Evolutionary conservation across 2,329 filamentous ascomycete species (phyloP), one percentile per base, ranked within the genome.

Genomic region (Mycosphaerella arachidis): DNA sequence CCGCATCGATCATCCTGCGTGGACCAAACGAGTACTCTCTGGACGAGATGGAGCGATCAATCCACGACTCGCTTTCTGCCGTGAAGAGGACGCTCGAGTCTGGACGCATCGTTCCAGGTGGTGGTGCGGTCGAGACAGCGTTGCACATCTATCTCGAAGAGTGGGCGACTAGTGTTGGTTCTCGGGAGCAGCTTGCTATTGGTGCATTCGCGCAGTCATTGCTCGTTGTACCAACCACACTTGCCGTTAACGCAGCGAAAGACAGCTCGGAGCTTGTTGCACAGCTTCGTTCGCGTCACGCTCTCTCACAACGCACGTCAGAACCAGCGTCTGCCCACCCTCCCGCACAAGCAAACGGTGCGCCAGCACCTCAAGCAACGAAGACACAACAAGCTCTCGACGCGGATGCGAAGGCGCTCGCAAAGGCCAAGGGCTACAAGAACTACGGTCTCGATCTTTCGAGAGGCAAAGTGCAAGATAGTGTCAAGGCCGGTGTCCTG

Each of bases 91-190:
- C 94, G 3, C 83, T 99, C 7, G 94, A 99, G 80, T 96, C 91
- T 72, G 94, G 94, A 71, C 92, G 90, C 78, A 95, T 99, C 67
- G 94, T 99, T 43, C 94, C 94, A 16, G 94, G 94, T 67, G 94
- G 94, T 67, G 94, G 93, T 73, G 94, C 94, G 48, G 93, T 97
- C 24, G 94, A 99, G 82, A 97, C 94, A n/a, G 94, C 94, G 53
- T 85, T 99, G 66, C 94, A 97, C 81, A 99, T 99, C 74, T 99
- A 97, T 79, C 85, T 99, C 35, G 94, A 99, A 80, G 94, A 99
- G 78, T 99, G 96, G 77, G 94, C 94, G 56, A 93, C 94, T 70
- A 97, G 94, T 40, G 93, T 99, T 63, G 85, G 93, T 67, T 97
- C 93, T 57, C 88, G 94, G 70, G 94, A 99, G 79, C 94, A 99